Base-by-base conservation (phyloP, 352 stramenopile genomes). In the Phytophthora sansomeana region DNA sequence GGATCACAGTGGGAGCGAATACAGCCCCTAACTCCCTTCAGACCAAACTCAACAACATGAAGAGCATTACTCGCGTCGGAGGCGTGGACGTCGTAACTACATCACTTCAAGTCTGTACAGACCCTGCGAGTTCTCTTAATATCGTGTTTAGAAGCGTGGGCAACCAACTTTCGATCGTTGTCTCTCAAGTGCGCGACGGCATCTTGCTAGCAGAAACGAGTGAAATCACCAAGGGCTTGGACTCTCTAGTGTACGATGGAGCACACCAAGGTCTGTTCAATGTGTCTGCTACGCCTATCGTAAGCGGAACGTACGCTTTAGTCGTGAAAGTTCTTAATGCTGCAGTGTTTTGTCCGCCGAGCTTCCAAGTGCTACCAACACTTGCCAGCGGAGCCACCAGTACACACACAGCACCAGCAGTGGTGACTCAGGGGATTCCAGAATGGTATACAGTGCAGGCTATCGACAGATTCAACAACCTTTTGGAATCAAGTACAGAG, bases 401-500 rank as follows among this genome's bases (percentile, higher is more conserved):
- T 26, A 93, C 75, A 8, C 94, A 98, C 65, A 86, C 90, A 42
- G 88, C 90, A 0, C 80, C 83, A 6, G 52, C 84, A 6, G 78
- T 98, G 26, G 93, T 95, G 0, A 92, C 84, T 0, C 87, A 95
- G 83, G 83, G 95, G 17, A 72, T 83, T 2, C 43, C 60, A 19
- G 87, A 93, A 43, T 64, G 56, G 29, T 98, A 98, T 68, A 78
- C 70, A 9, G 71, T 99, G 3, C 89, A 98, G 59, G 77, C 89
- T 13, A 87, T 95, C 30, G 96, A 99, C 69, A 67, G 74, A 4
- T 99, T 98, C 62, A 81, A 86, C 6, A 99, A 99, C 70, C 72
- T 78, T 30, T 76, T 99, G 8, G 87, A 96, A 28, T 89, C 72
- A 0, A 92, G 75, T 30, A 92, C 84, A 1, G 85, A 93, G 43